phyloP scores from a whole-genome alignment of 2,329 filamentous ascomycete species.

The Xylariaceae sp. region DNA sequence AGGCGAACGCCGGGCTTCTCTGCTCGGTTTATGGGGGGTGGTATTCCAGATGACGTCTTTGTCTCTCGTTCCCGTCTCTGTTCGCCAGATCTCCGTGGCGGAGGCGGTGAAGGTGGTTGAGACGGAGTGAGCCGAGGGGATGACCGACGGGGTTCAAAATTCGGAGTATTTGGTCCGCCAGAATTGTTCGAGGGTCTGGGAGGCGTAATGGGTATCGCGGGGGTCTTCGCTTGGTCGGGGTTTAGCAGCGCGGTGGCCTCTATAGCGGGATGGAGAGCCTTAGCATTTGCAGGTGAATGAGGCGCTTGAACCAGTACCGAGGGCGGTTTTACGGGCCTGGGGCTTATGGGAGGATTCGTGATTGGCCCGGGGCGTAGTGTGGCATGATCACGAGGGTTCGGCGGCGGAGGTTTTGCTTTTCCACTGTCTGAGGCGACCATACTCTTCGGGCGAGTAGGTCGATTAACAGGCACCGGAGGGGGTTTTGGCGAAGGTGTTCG shows the following conservation, averaged over 20 bases:
- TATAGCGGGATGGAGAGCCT: slow-evolving; percentile 31
- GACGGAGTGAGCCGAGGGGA: slow-evolving; percentile 45
- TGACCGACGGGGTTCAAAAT: slow-evolving; percentile 38
- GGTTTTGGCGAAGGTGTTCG: slow-evolving; percentile 32
- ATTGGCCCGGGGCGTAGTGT: slow-evolving; percentile 40
- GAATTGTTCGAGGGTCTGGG: slow-evolving; percentile 47
- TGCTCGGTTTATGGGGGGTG: slow-evolving; percentile 73
- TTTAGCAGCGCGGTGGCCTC: slow-evolving; percentile 43
- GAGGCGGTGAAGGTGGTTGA: slow-evolving; percentile 57
- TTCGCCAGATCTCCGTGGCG: slow-evolving; percentile 57
- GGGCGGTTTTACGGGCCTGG: slow-evolving; percentile 48
- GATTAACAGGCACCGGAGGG: slow-evolving; percentile 30
- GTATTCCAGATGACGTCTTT: slow-evolving; percentile 41
- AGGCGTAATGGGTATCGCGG: slow-evolving; percentile 36
- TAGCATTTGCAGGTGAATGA: slow-evolving; percentile 57
- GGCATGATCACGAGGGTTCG: slow-evolving; percentile 20
- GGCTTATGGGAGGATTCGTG: slow-evolving; percentile 40
- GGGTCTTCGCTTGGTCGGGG: slow-evolving; percentile 40
- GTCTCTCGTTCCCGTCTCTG: slow-evolving; percentile 45
- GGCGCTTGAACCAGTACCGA: slow-evolving; percentile 65
- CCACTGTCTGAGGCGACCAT: slow-evolving; percentile 21
- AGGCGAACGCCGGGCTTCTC: slow-evolving; percentile 66
- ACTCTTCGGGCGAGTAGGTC: slow-evolving; percentile 27
- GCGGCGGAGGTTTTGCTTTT: slow-evolving; percentile 27
- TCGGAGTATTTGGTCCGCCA: slow-evolving; percentile 51